Evolutionary conservation across 2,329 filamentous ascomycete species (phyloP).

Genomic region (Pseudogymnoascus sp.): DNA sequence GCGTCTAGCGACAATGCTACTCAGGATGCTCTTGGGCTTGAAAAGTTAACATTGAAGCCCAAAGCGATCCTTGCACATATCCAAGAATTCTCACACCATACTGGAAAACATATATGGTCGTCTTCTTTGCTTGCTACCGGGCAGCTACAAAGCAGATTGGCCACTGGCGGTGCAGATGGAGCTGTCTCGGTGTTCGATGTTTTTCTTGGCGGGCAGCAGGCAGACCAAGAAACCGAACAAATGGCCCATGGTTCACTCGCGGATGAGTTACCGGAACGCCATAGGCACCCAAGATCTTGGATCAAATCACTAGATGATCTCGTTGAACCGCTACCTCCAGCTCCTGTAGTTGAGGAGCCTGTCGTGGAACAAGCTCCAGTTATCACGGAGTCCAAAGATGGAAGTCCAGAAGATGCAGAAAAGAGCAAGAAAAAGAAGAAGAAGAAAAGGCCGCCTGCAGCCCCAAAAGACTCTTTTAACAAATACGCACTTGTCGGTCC

Average conservation of each 20-base stretch:
- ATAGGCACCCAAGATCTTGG: neutral
- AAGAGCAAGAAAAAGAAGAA: conserved; percentile 20
- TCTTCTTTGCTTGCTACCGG: conserved; percentile 42
- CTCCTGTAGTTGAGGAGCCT: neutral
- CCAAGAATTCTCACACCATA: conserved; percentile 58
- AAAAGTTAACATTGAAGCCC: neutral
- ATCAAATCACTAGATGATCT: conserved; percentile 5
- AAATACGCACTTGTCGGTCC: conserved; percentile 56
- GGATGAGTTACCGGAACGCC: neutral
- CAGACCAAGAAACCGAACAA: neutral
- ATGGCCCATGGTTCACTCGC: neutral
- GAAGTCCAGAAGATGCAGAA: neutral
- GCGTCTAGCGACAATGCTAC: neutral
- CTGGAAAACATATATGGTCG: conserved; percentile 89
- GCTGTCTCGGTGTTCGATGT: conserved; percentile 43
- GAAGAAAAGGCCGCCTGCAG: conserved; percentile 30
- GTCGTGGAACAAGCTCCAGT: neutral
- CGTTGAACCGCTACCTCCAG: neutral
- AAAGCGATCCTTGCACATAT: conserved; percentile 42
- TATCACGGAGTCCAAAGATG: neutral
- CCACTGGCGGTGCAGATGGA: conserved; percentile 82
- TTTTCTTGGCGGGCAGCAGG: neutral
- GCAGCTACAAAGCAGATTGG: conserved; percentile 26
- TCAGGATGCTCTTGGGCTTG: neutral
- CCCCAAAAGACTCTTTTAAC: conserved; percentile 44